Percentiles rank a stretch among this genome's conserved stretches.
phyloP scores from a whole-genome alignment of 1,284 basidiomycete genomes.

The Pascua guehoae region DNA sequence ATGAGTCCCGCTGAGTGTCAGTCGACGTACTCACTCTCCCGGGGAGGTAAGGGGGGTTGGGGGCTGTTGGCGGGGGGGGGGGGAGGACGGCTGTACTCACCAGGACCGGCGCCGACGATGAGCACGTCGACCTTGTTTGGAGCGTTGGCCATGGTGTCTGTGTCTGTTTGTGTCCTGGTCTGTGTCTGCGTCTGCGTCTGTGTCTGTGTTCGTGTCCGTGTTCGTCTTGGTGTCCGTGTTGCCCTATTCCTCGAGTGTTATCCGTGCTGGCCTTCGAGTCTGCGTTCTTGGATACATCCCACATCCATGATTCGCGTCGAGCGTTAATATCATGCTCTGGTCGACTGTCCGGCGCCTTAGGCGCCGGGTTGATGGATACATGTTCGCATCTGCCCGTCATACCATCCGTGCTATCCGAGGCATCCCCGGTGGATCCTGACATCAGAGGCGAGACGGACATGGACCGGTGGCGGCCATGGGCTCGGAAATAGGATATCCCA shows the following conservation, averaged over 20 bases:
- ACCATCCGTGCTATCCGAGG: no score
- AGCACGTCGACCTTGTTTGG: slow-evolving; percentile 17
- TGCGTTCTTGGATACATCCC: background rate
- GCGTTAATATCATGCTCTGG: no score
- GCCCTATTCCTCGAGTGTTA: background rate
- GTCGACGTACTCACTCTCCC: background rate
- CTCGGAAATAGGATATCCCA: no score
- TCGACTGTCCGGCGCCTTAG: background rate
- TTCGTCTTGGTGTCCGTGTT: background rate
- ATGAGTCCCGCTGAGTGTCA: slow-evolving; percentile 15
- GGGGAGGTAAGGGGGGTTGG: no score
- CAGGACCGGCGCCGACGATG: slow-evolving; percentile 18
- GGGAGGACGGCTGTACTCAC: slow-evolving; percentile 2
- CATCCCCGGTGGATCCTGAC: no score
- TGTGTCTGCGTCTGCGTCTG: no score
- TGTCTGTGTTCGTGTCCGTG: slow-evolving; percentile 13
- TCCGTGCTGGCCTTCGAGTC: background rate
- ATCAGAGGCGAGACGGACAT: no score
- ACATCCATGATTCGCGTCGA: no score
- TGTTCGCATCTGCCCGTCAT: no score
- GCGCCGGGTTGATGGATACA: no score
- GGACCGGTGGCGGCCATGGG: no score
- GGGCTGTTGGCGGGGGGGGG: no score
- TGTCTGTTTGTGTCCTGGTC: slow-evolving; percentile 9
- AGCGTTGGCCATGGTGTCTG: background rate